Evolutionary conservation across 495 filamentous ascomycete species (phyloP), one percentile per base, ranked within the genome.

Genomic region (Neurospora tetraspora): DNA sequence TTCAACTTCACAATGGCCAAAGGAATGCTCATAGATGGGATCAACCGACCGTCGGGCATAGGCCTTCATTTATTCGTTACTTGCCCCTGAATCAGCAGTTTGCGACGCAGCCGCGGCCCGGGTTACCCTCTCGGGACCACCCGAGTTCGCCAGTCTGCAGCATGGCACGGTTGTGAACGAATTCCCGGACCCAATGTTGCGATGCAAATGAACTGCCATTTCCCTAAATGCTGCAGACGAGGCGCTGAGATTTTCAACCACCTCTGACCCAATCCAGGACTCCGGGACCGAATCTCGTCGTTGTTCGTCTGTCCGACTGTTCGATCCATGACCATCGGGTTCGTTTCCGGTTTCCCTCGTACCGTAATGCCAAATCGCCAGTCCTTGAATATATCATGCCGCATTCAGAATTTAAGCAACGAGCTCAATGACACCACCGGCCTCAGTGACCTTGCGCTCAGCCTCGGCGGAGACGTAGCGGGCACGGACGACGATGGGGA

Each of bases 401-500:
- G 70, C 73, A 71, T 75, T 68, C 76, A 34, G 71, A 75, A 72
- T 70, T 76, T 76, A 80, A 77, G 79, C 79, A 74, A 80, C 74
- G 70, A 80, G 76, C 77, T 80, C 79, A 61, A 80, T 40, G 59
- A 80, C 79, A 75, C 79, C 79, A 78, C 79, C 79, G 43, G 79
- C 79, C 76, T 75, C 79, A 5, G 69, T 78, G 69, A 80, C 73
- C 79, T 80, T 80, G 76, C 78, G 78, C 79, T 80, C 79, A 47
- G 79, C 79, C 79, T 80, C 79, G 39, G 79, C 72, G 76, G 76
- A 78, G 68, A 80, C 79, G 75, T 74, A 80, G 71, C 79, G 78
- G 42, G 79, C 78, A 37, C 79, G 79, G 20, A 80, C 78, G 65
- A 80, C 79, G 71, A 80, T 16, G 59, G 79, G 79, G 71, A 80